phyloP scores from a whole-genome alignment of 225 moss, liverwort and hornwort genomes.

The Pseudisothecium myosuroides region DNA sequence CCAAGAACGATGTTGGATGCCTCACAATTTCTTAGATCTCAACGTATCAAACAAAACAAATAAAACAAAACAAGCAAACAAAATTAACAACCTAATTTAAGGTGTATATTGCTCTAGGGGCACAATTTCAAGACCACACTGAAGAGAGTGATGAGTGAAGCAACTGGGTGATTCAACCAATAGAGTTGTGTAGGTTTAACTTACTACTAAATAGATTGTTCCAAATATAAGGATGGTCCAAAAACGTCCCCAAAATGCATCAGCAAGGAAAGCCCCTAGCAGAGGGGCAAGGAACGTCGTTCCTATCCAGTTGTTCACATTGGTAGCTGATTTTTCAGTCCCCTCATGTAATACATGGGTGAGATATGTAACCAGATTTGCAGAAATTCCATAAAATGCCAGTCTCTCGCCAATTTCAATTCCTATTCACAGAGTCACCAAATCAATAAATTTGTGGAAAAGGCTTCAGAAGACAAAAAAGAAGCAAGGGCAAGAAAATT shows the following conservation, averaged over 20 bases:
- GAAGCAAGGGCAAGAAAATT: neutral
- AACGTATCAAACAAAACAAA: too few relatives aligned
- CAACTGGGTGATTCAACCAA: neutral
- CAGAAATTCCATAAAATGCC: slow-evolving; percentile 44
- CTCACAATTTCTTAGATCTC: too few relatives aligned
- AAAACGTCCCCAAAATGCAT: slow-evolving; percentile 50
- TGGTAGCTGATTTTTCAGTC: slow-evolving; percentile 32
- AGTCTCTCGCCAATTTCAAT: slow-evolving; percentile 52
- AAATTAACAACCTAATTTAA: too few relatives aligned
- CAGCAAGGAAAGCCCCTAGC: slow-evolving; percentile 44
- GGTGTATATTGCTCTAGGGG: neutral
- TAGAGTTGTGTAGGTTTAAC: neutral
- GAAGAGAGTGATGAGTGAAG: neutral
- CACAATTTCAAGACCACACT: neutral
- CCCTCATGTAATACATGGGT: slow-evolving; percentile 29
- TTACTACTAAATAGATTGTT: slow-evolving; percentile 30
- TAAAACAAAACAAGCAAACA: too few relatives aligned
- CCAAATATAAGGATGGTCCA: slow-evolving; percentile 46
- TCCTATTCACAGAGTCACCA: neutral
- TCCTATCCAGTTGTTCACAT: slow-evolving; percentile 57
- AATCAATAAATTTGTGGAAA: neutral
- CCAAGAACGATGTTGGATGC: too few relatives aligned
- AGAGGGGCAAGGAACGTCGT: slow-evolving; percentile 29
- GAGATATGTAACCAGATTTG: slow-evolving; percentile 50
- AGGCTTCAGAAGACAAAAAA: neutral